phyloP scores from a whole-genome alignment of 495 filamentous ascomycete genomes.

The Penicillium paxilli region DNA sequence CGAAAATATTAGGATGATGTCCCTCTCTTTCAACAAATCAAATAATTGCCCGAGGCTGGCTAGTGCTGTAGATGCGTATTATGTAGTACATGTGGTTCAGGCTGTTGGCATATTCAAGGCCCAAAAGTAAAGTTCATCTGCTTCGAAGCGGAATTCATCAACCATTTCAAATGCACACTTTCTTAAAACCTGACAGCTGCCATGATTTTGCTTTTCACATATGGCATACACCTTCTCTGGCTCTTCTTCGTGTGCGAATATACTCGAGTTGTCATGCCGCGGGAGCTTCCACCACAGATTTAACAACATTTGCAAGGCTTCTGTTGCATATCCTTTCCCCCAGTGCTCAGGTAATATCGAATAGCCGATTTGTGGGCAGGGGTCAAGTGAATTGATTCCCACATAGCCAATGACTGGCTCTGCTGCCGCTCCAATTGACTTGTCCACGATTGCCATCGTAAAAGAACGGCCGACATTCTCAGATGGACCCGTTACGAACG shows the following conservation, averaged over 20 bases:
- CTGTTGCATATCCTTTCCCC: conserved; percentile 38
- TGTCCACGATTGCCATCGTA: conserved; percentile 20
- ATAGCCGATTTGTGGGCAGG: conserved; percentile 34
- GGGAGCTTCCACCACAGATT: conserved; percentile 26
- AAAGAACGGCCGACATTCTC: conserved; percentile 23
- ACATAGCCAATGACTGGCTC: conserved; percentile 22
- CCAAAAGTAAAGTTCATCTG: conserved; percentile 46
- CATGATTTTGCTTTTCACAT: conserved; percentile 25
- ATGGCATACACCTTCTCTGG: conserved; percentile 23
- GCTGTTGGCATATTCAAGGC: conserved; percentile 21
- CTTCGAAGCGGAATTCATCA: conserved; percentile 23
- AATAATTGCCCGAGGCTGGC: too few species aligned
- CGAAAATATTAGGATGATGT: too few species aligned
- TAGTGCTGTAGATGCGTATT: too few species aligned
- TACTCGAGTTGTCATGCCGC: neutral
- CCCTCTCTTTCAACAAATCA: too few species aligned
- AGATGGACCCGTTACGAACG: conserved; percentile 14
- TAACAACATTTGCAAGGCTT: conserved; percentile 26
- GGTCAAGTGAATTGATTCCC: conserved; percentile 16
- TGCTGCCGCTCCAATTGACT: conserved; percentile 14
- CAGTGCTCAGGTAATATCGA: conserved; percentile 25
- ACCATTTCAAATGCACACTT: conserved; percentile 41
- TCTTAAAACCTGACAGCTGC: conserved; percentile 29
- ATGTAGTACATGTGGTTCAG: too few species aligned
- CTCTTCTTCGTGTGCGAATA: neutral